These are phyloP conservation scores for Tieghemiomyces parasiticus DNA, from an alignment of 192 early-diverging fungal species.

Conservation along the genomic window DNA sequence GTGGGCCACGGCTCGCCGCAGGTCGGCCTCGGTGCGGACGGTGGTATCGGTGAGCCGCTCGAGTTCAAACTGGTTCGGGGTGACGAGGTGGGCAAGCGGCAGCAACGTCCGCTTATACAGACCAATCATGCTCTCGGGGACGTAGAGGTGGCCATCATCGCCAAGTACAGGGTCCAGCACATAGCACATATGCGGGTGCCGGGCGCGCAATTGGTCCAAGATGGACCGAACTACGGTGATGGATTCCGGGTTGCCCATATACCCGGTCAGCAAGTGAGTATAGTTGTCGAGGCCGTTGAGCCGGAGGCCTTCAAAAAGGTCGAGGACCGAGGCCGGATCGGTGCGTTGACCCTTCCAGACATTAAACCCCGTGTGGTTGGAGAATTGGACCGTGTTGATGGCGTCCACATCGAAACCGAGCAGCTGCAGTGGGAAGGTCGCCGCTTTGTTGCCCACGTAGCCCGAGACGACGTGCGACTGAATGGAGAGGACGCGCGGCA, in stretches of 20 bases:
- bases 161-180: constrained; percentile 86
- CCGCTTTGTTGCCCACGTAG: constrained; percentile 68
- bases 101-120: constrained; percentile 59
- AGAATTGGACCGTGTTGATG: constrained; percentile 85
- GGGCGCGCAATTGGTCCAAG: constrained; percentile 31
- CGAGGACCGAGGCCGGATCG: constrained; percentile 41
- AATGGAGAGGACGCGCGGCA: constrained; percentile 25
- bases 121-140: constrained; percentile 56
- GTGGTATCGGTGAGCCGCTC: constrained; percentile 50
- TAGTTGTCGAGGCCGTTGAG: constrained; percentile 57
- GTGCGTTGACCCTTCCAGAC: constrained; percentile 53
- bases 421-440: constrained; percentile 82
- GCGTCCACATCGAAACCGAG: constrained; percentile 86
- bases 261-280: constrained; percentile 76
- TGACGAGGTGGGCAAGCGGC: constrained; percentile 56
- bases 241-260: constrained; percentile 62
- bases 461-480: constrained; percentile 53
- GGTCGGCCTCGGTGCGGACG: constrained; percentile 33
- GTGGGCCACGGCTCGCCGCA: constrained; percentile 33
- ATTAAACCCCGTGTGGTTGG: constrained; percentile 86
- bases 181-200: constrained; percentile 31
- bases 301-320: constrained; percentile 55
- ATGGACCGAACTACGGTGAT: constrained; percentile 38
- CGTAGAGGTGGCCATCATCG: constrained; percentile 73
- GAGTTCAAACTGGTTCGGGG: constrained; percentile 86